These are phyloP conservation scores for Pontederia crassipes DNA, from an alignment of 176 grass and related monocot genomes.

Conservation along the genomic window DNA sequence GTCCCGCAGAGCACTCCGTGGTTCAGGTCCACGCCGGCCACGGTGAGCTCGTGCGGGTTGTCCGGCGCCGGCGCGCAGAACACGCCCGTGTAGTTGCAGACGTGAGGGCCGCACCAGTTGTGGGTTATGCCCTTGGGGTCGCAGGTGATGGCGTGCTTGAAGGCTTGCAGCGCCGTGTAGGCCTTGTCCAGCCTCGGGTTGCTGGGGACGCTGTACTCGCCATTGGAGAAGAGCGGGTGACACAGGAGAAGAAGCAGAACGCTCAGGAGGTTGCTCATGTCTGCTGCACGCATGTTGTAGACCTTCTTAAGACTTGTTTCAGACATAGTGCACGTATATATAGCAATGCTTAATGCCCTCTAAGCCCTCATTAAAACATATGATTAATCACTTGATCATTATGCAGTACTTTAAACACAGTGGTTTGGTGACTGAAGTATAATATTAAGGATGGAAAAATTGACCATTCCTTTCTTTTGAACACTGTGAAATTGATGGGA, in stretches of 20 bases:
- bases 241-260: slow-evolving; percentile 15
- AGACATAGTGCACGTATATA: not conserved
- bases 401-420: too few relatives aligned
- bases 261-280: not conserved
- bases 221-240: slow-evolving; percentile 17
- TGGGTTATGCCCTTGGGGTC: slow-evolving; percentile 51
- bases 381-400: too few relatives aligned
- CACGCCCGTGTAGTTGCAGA: slow-evolving; percentile 71
- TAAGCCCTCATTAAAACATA: too few relatives aligned
- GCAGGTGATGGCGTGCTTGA: slow-evolving; percentile 44
- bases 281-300: not conserved
- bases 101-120: slow-evolving; percentile 60
- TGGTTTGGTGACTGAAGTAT: too few relatives aligned
- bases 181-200: slow-evolving; percentile 49
- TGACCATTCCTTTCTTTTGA: too few relatives aligned
- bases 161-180: slow-evolving; percentile 61
- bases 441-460: too few relatives aligned
- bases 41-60: slow-evolving; percentile 29
- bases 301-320: not conserved
- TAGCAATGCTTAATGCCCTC: too few relatives aligned
- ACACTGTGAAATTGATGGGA: too few relatives aligned
- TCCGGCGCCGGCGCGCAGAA: slow-evolving; percentile 51
- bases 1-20: slow-evolving; percentile 42
- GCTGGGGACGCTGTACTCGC: slow-evolving; percentile 39
- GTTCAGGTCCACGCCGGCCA: slow-evolving; percentile 64